Percentiles rank a stretch among this genome's conserved stretches.
These are phyloP conservation scores for Medicago lupulina DNA, from an alignment of 306 rosid species.

Conservation along the genomic window DNA sequence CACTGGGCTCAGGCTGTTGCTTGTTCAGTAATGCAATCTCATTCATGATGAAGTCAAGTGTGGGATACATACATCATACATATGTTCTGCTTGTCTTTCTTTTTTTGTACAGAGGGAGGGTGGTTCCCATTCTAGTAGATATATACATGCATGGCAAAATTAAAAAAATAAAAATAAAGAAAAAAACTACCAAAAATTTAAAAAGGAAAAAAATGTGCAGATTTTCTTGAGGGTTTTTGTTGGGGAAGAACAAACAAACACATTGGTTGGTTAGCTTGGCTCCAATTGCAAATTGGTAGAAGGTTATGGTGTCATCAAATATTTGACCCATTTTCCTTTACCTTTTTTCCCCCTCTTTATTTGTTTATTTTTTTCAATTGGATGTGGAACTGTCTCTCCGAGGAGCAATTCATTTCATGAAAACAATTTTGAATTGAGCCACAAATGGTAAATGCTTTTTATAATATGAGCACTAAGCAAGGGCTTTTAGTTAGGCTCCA, in stretches of 20 bases:
- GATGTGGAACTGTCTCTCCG: constrained; percentile 13
- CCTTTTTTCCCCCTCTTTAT: not conserved
- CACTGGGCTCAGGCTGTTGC: constrained; percentile 99
- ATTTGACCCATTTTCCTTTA: constrained; percentile 17
- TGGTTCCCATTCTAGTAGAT: constrained; percentile 1
- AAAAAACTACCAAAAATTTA: not conserved
- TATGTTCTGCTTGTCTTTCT: not conserved
- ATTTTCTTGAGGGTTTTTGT: constrained; percentile 4
- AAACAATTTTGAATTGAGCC: constrained; percentile 37
- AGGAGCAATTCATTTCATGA: not conserved
- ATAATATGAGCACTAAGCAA: not conserved
- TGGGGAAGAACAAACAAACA: constrained; percentile 28
- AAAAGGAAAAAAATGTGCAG: constrained; percentile 3
- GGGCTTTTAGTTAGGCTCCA: not conserved
- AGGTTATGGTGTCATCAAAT: constrained; percentile 23
- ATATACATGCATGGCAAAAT: not conserved
- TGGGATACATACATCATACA: constrained; percentile 5
- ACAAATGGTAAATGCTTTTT: constrained; percentile 4
- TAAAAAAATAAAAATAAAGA: not conserved
- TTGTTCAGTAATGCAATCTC: constrained; percentile 85
- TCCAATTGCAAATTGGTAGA: constrained; percentile 26
- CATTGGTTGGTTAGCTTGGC: constrained; percentile 21
- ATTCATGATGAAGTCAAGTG: constrained; percentile 43
- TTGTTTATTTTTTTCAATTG: constrained; percentile 13
- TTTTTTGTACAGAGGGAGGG: constrained; percentile 53